Conservation (phyloP, 495 filamentous ascomycete genomes). For the Margaritispora aquatica region DNA sequence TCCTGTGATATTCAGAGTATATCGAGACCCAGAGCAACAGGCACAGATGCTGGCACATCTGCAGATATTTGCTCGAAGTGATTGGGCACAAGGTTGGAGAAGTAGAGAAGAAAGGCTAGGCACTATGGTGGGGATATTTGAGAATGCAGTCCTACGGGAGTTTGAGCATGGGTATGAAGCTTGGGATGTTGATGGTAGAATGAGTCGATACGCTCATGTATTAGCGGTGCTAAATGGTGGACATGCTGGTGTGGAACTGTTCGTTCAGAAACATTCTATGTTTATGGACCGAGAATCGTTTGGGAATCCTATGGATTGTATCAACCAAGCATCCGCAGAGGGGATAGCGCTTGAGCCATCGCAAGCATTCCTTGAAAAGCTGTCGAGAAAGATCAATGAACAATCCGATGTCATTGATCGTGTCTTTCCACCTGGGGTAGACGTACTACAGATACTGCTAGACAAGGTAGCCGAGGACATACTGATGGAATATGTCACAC, state of each 20-base stretch:
- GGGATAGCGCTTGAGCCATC: constrained; percentile 70
- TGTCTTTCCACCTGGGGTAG: constrained; percentile 72
- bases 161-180: constrained; percentile 88
- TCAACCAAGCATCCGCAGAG: constrained; percentile 57
- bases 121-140: constrained; percentile 75
- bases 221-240: constrained; percentile 79
- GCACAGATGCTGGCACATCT: constrained; percentile 82
- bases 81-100: constrained; percentile 67
- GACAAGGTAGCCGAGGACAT: constrained; percentile 80
- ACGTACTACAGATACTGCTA: constrained; percentile 71
- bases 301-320: constrained; percentile 75
- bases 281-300: constrained; percentile 65
- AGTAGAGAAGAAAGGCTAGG: constrained; percentile 63
- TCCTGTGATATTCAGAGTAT: constrained; percentile 77
- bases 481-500: constrained; percentile 77
- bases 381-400: constrained; percentile 72
- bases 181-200: constrained; percentile 82
- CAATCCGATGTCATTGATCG: constrained; percentile 76
- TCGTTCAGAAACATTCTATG: constrained; percentile 81
- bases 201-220: constrained; percentile 85
- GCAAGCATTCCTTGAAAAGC: constrained; percentile 68
- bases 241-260: constrained; percentile 68
- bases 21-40: constrained; percentile 81
- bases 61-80: constrained; percentile 68
- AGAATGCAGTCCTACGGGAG: constrained; percentile 82